A percentile compares a stretch with the other conserved stretches of the same genome.
These are phyloP conservation scores for Floccularia luteovirens DNA, from an alignment of 768 basidiomycete genomes.

Conservation along the genomic window DNA sequence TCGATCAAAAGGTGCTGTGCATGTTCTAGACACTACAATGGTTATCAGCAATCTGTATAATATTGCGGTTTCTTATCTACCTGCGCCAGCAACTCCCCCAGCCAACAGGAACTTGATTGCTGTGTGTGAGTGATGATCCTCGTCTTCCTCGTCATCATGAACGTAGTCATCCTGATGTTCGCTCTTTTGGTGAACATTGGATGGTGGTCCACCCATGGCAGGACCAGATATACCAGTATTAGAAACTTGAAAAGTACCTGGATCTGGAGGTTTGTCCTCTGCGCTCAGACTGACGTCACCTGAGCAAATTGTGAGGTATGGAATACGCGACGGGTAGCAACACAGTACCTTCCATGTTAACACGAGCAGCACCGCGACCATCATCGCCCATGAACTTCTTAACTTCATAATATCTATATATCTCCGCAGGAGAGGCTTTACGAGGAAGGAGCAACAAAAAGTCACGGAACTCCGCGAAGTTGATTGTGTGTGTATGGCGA, in stretches of 20 bases:
- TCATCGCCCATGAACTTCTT: conserved; percentile 64
- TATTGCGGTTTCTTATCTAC: conserved; percentile 32
- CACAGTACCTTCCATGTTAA: conserved; percentile 83
- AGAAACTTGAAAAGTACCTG: conserved; percentile 6
- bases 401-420: conserved; percentile 77
- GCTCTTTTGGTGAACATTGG: conserved; percentile 17
- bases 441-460: conserved; percentile 84
- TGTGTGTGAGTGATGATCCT: conserved; percentile 51
- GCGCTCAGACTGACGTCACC: conserved; percentile 75
- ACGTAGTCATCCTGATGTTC: conserved; percentile 37
- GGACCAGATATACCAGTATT: conserved; percentile 9
- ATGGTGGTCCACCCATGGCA: not conserved
- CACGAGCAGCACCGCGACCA: conserved; percentile 68
- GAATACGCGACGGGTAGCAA: conserved; percentile 3
- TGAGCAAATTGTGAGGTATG: conserved; percentile 17
- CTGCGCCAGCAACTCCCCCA: conserved; percentile 91
- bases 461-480: conserved; percentile 83
- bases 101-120: conserved; percentile 89
- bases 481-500: conserved; percentile 58
- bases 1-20: conserved; percentile 96
- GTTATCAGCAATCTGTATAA: conserved; percentile 1
- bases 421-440: conserved; percentile 74
- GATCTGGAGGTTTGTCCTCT: conserved; percentile 56
- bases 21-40: conserved; percentile 82
- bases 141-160: conserved; percentile 44